Conservation (phyloP, 495 filamentous ascomycete genomes). For the Xylaria scruposa region DNA sequence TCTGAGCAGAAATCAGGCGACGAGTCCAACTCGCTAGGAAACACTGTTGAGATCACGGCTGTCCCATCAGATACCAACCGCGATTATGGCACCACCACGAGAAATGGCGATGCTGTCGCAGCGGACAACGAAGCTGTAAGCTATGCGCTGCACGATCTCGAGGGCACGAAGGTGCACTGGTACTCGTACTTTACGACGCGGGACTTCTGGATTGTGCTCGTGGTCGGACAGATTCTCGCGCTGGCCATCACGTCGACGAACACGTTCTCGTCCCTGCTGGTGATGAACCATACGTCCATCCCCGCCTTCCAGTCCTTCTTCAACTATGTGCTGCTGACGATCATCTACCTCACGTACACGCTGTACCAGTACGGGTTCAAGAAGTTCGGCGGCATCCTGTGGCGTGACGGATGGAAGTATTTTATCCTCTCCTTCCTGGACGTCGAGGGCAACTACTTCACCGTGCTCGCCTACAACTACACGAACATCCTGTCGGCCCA, state of each 20-base stretch:
- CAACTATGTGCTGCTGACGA: slow-evolving; percentile 85
- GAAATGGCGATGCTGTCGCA: not conserved
- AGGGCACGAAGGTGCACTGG: slow-evolving; percentile 62
- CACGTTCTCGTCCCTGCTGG: slow-evolving; percentile 83
- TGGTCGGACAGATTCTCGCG: slow-evolving; percentile 84
- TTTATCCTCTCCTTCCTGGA: slow-evolving; percentile 91
- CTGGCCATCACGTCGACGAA: slow-evolving; percentile 89
- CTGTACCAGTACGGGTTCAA: slow-evolving; percentile 81
- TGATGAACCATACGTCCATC: slow-evolving; percentile 72
- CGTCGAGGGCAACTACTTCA: slow-evolving; percentile 97
- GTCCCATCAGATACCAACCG: slow-evolving; percentile 16
- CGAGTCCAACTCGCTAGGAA: slow-evolving; percentile 31
- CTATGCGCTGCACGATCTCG: slow-evolving; percentile 51
- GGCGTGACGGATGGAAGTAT: slow-evolving; percentile 88
- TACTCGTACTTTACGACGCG: slow-evolving; percentile 82
- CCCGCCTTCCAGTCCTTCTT: slow-evolving; percentile 98
- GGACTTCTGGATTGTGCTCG: slow-evolving; percentile 85
- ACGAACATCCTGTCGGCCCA: slow-evolving; percentile 90
- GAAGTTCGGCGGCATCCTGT: slow-evolving; percentile 67
- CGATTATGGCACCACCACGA: slow-evolving; percentile 14
- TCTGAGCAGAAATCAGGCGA: slow-evolving; percentile 21
- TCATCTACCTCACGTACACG: slow-evolving; percentile 83
- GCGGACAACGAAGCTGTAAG: slow-evolving; percentile 38
- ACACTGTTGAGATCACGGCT: slow-evolving; percentile 35
- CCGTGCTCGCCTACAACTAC: slow-evolving; percentile 91